Base-by-base conservation (phyloP, 495 filamentous ascomycete genomes). In the Neurospora sp. region DNA sequence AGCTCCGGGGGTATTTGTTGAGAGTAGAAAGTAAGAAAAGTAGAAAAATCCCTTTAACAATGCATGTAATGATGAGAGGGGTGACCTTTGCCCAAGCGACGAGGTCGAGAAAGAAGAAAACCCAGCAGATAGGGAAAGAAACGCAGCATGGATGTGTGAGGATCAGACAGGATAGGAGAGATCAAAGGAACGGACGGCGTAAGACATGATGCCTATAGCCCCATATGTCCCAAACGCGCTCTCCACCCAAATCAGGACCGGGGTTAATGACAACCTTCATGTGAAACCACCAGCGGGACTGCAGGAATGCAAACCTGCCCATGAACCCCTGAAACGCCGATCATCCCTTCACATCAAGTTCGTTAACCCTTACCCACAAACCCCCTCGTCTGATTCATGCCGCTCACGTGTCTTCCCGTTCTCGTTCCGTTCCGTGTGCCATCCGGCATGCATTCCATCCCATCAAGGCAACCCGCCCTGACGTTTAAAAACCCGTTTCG, bases 401-500 rank as follows among this genome's bases (percentile, higher is more conserved):
- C 53, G 53, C 27, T 18, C 53, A 65, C 53, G 27, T 35, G 53
- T 35, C 53, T 16, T 65, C 53, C 53, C 53, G 53, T 37, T 65
- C 53, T 6, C 53, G 53, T 35, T 65, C 27, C 53, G 53, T 65
- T 16, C 31, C 27, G 53, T 65, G 53, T 65, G n/a, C 69, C 69
- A 22, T 44, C 27, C 42, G 14, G n/a, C 42, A 35, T 37, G 53
- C 53, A 65, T 65, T 65, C 53, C 53, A 65, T 65, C 53, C 53
- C 53, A 65, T 65, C 27, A 65, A 35, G 53, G 53, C 53, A 65
- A 9, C 12, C 53, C 53, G 14, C 44, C 72, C 61, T 72, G 74
- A 38, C 75, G 59, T 44, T 75, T 74, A 76, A 89, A 90, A 59
- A 89, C 80, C 77, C 89, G 85, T 83, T 86, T 89, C 59, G 85